These are phyloP conservation scores for Striga asiatica DNA, from an alignment of 257 asterid species.

Conservation along the genomic window DNA sequence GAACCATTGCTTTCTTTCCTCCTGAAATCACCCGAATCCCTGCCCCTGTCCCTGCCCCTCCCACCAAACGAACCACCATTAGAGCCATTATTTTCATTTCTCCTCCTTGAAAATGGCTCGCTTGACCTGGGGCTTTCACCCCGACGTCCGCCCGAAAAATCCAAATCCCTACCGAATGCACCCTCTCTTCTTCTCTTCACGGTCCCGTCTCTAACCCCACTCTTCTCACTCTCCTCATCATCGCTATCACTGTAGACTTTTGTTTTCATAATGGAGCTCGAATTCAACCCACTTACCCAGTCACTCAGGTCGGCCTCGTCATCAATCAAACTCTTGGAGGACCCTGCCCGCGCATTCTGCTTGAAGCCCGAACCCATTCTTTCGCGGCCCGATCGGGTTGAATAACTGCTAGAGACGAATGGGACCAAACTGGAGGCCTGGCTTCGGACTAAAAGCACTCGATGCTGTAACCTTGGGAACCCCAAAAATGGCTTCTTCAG, in stretches of 20 bases:
- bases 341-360: constrained; percentile 21
- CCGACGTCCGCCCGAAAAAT: constrained; percentile 27
- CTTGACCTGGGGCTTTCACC: constrained; percentile 19
- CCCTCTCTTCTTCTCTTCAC: constrained; percentile 44
- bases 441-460: constrained; percentile 16
- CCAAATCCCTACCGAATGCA: constrained; percentile 18
- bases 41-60: constrained; percentile 33
- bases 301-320: constrained; percentile 92
- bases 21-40: too few species aligned
- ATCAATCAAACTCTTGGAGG: constrained; percentile 73
- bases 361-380: constrained; percentile 25
- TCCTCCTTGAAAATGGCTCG: constrained; percentile 11
- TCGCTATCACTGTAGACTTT: constrained; percentile 54
- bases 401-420: constrained; percentile 18
- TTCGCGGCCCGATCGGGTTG: constrained; percentile 34
- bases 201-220: constrained; percentile 27
- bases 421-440: constrained; percentile 10
- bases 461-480: constrained; percentile 21
- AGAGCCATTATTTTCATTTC: constrained; percentile 7
- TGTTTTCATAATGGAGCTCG: constrained; percentile 46
- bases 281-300: constrained; percentile 80
- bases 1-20: constrained; percentile 10
- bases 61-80: constrained; percentile 18
- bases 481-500: constrained; percentile 29
- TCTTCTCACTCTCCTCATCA: constrained; percentile 23